Percentiles rank a stretch among this genome's conserved stretches.
Evolutionary conservation across 2,329 filamentous ascomycete species (phyloP).

Genomic region (Fusarium mexicanum): DNA sequence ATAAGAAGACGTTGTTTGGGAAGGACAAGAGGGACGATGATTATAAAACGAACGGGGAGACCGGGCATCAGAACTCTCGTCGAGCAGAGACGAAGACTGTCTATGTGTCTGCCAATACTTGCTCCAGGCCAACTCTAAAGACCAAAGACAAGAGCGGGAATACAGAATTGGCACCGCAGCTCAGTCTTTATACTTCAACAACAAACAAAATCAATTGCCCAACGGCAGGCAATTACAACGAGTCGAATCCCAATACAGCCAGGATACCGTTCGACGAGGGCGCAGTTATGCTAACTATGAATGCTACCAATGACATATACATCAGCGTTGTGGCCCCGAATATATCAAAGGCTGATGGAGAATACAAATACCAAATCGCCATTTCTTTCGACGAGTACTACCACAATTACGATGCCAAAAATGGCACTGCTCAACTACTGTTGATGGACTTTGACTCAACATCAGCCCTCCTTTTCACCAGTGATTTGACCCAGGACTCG

Average conservation of each 20-base stretch:
- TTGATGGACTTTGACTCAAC: slow-evolving; percentile 87
- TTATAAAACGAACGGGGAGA: slow-evolving; percentile 15
- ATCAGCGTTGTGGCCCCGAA: slow-evolving; percentile 79
- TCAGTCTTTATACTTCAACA: slow-evolving; percentile 81
- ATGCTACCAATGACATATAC: slow-evolving; percentile 74
- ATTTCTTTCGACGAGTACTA: slow-evolving; percentile 83
- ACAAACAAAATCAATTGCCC: slow-evolving; percentile 46
- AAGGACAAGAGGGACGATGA: slow-evolving; percentile 29
- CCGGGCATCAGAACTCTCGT: slow-evolving; percentile 33
- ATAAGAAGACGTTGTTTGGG: slow-evolving; percentile 43
- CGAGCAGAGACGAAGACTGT: slow-evolving; percentile 58
- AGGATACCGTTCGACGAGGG: slow-evolving; percentile 70
- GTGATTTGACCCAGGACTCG: slow-evolving; percentile 72
- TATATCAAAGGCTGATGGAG: slow-evolving; percentile 68
- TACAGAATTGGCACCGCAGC: slow-evolving; percentile 66
- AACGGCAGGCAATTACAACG: slow-evolving; percentile 32
- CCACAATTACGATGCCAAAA: slow-evolving; percentile 66
- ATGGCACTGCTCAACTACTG: slow-evolving; percentile 63
- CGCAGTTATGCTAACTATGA: slow-evolving; percentile 71
- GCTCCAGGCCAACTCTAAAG: slow-evolving; percentile 72
- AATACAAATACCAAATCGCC: slow-evolving; percentile 84
- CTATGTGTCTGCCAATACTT: slow-evolving; percentile 88
- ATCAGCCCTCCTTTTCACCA: slow-evolving; percentile 81
- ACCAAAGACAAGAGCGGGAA: slow-evolving; percentile 23
- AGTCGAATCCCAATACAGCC: slow-evolving; percentile 31